Evolutionary conservation across 1,139 yeast species (phyloP).

Genomic region (Pichiaceae sp.): DNA sequence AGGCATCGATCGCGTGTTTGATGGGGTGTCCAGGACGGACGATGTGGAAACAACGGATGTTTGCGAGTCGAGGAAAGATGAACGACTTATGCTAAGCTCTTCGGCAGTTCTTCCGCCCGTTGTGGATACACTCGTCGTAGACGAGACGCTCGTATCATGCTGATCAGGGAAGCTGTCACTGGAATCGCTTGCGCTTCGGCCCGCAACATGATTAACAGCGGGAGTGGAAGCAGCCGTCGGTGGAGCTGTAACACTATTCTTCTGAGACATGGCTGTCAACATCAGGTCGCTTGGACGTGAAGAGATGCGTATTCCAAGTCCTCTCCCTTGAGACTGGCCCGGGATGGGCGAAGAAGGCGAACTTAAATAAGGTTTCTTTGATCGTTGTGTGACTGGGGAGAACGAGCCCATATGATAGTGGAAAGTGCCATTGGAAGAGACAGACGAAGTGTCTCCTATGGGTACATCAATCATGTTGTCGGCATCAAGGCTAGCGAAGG

Average conservation of each 20-base stretch:
- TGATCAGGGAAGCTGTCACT: slow-evolving; percentile 3
- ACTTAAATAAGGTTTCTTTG: not conserved
- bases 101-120: slow-evolving; percentile 2
- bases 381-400: not conserved
- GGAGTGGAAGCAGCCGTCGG: not conserved
- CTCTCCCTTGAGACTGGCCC: not conserved
- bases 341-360: not conserved
- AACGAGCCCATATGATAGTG: not conserved
- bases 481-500: not conserved
- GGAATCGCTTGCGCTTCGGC: not conserved
- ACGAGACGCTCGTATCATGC: not conserved
- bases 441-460: not conserved
- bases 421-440: not conserved
- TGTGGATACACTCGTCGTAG: slow-evolving; percentile 17
- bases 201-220: not conserved
- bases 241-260: slow-evolving; percentile 1
- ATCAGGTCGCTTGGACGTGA: slow-evolving; percentile 3
- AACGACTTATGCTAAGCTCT: not conserved
- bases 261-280: slow-evolving; percentile 1
- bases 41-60: not conserved
- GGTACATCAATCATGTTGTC: not conserved
- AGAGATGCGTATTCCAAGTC: not conserved
- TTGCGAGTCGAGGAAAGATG: slow-evolving; percentile 1
- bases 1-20: slow-evolving; percentile 9
- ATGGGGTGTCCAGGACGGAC: slow-evolving; percentile 3